Evolutionary conservation across 1,284 basidiomycete species (phyloP), one percentile per base, ranked within the genome.

Genomic region (Irpex sp.): DNA sequence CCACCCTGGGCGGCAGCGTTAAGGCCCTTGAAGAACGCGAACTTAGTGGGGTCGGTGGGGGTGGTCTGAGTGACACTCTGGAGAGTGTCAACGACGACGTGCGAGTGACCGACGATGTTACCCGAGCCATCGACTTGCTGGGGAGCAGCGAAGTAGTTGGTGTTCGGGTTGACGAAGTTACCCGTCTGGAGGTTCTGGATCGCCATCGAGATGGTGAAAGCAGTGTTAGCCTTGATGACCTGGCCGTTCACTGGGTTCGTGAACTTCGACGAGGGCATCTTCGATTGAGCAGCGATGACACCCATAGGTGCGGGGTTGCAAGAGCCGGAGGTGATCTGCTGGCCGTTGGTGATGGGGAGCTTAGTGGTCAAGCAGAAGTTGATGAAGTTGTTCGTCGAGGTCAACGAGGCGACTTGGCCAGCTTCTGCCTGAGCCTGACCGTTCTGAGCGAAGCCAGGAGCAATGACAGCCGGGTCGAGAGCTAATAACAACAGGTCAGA

Each of bases 11-110:
- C 79, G 36, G 65, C 73, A 56, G 62, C 70, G 67, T 84, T 84
- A 70, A 90, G 74, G 67, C 85, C 87, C 78, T 85, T 86, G 83
- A 92, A 93, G 78, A 89, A 91, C 5, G 80, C 83, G 67, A 89
- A 89, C 65, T 74, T 74, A 58, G 71, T 79, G 17, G 89, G 86
- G 74, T 90, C 76, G 33, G 81, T 82, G 15, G 84, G 77, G 0
- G 74, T 77, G 9, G 85, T 85, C 69, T 85, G 81, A 50, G 75
- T 73, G 62, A 89, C 72, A 3, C 83, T 78, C 50, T 71, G 66
- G 66, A 92, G 77, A 56, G 73, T 61, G 74, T 91, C 84, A 61
- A 92, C 76, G 57, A 88, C 86, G 68, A 90, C 78, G 71, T 92
- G 89, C 5, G 81, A 81, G 75, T 88, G 86, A 4, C 86, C 86